These are phyloP conservation scores for Pleurotus tuber-regium DNA, from an alignment of 768 basidiomycete genomes.

Conservation along the genomic window DNA sequence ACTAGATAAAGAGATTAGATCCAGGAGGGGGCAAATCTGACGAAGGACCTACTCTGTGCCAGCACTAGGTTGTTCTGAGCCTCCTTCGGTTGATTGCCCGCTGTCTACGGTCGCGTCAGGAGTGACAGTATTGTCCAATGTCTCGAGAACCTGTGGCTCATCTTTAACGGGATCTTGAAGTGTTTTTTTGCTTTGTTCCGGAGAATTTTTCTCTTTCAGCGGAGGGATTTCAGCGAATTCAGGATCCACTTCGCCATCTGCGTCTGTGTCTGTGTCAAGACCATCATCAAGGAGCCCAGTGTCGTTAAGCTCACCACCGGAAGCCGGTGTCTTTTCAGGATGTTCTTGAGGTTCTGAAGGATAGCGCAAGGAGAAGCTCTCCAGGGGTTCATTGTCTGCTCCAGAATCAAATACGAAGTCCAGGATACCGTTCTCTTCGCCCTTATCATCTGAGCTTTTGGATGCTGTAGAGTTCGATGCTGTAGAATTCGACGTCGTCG, in stretches of 20 bases:
- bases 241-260: constrained; percentile 34
- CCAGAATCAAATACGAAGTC: background rate
- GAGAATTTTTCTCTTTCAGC: too few relatives aligned
- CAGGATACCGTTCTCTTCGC: constrained; percentile 10
- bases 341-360: constrained; percentile 16
- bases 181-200: too few relatives aligned
- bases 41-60: too few relatives aligned
- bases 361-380: constrained; percentile 21
- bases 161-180: too few relatives aligned
- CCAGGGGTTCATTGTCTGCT: constrained; percentile 7
- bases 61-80: too few relatives aligned
- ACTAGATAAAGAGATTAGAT: background rate
- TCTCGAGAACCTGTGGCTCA: too few relatives aligned
- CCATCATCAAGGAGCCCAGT: background rate
- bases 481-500: too few relatives aligned
- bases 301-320: too few relatives aligned
- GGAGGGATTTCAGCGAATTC: constrained; percentile 29
- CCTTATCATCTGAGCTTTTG: constrained; percentile 20
- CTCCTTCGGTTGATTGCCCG: too few relatives aligned
- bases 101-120: too few relatives aligned
- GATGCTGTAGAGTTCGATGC: constrained; percentile 26
- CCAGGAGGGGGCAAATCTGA: background rate
- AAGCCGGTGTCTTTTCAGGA: too few relatives aligned
- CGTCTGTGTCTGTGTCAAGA: constrained; percentile 27
- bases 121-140: too few relatives aligned